Base-by-base conservation (phyloP, 768 basidiomycete species). In the Ephemerocybe angulata region DNA sequence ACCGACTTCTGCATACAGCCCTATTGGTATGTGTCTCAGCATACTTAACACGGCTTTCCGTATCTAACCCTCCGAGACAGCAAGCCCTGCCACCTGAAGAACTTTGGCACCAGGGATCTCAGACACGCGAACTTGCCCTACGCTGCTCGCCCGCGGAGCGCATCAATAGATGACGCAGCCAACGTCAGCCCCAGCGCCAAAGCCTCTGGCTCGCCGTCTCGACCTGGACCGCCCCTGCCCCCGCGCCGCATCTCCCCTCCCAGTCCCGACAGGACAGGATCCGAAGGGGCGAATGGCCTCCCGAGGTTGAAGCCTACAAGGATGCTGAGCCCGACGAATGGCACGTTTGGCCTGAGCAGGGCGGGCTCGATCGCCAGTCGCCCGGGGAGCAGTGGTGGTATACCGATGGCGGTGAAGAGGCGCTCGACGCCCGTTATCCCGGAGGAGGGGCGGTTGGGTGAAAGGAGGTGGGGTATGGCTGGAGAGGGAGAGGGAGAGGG, bases 21-120 rank as follows among this genome's bases (percentile, higher is more conserved):
- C 6, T 83, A 80, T 63, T 83, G 81, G 81, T 81, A 59, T 31
- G 69, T n/a, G n/a, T n/a, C n/a, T n/a, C n/a, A n/a, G n/a, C n/a
- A n/a, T n/a, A n/a, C 58, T 15, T 41, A 29, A 35, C 41, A n/a
- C 30, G 25, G 19, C 27, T 29, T 42, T 6, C 12, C 51, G 29
- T n/a, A n/a, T n/a, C n/a, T n/a, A n/a, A n/a, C n/a, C n/a, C n/a
- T n/a, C n/a, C n/a, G n/a, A n/a, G n/a, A 53, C 68, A 94, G 93
- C 73, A 93, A 93, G 77, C 73, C 76, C 44, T 95, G 93, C 63
- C 90, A 95, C 65, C 65, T 83, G 50, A 88, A 85, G 76, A 81
- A 75, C 59, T 94, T 93, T 61, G 91, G 89, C 21, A 90, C 87
- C 8, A 78, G 80, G 51, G 83, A 88, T 63, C 77, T 90, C 29